Percentiles rank a stretch among this genome's conserved stretches.
Conservation (phyloP, 192 early-diverging fungal species). For the Diversispora epigaea region DNA sequence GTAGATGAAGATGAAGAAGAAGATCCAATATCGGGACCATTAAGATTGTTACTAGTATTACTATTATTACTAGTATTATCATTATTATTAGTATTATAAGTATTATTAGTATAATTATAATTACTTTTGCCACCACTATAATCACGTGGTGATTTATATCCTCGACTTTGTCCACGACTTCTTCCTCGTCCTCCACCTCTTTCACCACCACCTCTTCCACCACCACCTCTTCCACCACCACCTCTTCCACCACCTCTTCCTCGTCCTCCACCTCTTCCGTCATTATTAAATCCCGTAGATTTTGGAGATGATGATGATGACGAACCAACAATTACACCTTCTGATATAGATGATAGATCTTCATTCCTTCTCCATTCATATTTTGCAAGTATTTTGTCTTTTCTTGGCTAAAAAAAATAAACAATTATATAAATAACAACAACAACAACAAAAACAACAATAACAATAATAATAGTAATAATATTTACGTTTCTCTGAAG, state of each 20-base stretch:
- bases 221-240: too few relatives aligned
- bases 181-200: neutral
- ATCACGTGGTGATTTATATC: too few relatives aligned
- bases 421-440: neutral
- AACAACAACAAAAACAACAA: neutral
- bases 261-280: too few relatives aligned
- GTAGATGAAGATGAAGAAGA: constrained; percentile 14
- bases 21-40: too few relatives aligned
- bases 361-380: constrained; percentile 60
- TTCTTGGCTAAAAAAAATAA: constrained; percentile 56
- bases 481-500: constrained; percentile 74
- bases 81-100: too few relatives aligned
- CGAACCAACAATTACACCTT: constrained; percentile 2
- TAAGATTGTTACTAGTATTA: constrained; percentile 23
- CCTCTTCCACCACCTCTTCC: too few relatives aligned
- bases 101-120: too few relatives aligned
- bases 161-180: neutral
- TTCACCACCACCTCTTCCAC: too few relatives aligned
- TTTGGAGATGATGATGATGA: neutral
- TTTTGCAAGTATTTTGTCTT: constrained; percentile 58
- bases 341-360: constrained; percentile 15
- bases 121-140: constrained; percentile 14
- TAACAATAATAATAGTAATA: constrained; percentile 8
- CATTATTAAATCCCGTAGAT: too few relatives aligned
- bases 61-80: constrained; percentile 25